A percentile compares a stretch with the other conserved stretches of the same genome.
Evolutionary conservation across 2,329 filamentous ascomycete genomes (phyloP).

Genomic region (Colletotrichum sp.): DNA sequence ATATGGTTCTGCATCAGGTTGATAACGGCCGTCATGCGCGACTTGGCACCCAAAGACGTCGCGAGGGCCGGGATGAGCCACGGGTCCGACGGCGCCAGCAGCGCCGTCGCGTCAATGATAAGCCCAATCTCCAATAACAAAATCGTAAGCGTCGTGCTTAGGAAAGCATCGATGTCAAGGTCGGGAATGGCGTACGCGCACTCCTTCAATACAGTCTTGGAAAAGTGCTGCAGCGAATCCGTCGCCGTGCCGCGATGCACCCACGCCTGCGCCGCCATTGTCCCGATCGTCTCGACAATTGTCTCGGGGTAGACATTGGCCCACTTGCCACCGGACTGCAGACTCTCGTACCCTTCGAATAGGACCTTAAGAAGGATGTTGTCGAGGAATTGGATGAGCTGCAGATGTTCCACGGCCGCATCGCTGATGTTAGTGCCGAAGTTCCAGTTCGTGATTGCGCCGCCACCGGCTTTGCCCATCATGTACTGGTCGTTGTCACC

Average conservation of each 20-base stretch:
- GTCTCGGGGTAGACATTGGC: constrained; percentile 33
- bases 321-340: constrained; percentile 34
- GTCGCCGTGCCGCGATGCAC: constrained; percentile 38
- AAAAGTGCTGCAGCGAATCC: constrained; percentile 38
- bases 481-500: constrained; percentile 28
- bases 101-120: constrained; percentile 31
- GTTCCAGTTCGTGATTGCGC: constrained; percentile 34
- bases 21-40: constrained; percentile 37
- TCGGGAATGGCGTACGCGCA: constrained; percentile 31
- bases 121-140: constrained; percentile 34
- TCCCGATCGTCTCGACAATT: constrained; percentile 35
- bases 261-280: constrained; percentile 37
- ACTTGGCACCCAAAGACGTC: constrained; percentile 36
- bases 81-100: constrained; percentile 31
- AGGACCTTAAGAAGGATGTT: constrained; percentile 36
- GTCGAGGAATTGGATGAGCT: constrained; percentile 34
- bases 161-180: constrained; percentile 29
- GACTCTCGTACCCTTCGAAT: constrained; percentile 31
- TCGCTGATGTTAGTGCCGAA: constrained; percentile 34
- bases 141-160: constrained; percentile 27
- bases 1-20: constrained; percentile 44
- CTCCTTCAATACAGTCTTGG: constrained; percentile 22
- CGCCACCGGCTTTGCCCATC: constrained; percentile 36
- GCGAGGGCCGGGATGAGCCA: constrained; percentile 37
- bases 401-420: constrained; percentile 35